Conservation (phyloP, 768 basidiomycete genomes). For the Collybia mongolica region DNA sequence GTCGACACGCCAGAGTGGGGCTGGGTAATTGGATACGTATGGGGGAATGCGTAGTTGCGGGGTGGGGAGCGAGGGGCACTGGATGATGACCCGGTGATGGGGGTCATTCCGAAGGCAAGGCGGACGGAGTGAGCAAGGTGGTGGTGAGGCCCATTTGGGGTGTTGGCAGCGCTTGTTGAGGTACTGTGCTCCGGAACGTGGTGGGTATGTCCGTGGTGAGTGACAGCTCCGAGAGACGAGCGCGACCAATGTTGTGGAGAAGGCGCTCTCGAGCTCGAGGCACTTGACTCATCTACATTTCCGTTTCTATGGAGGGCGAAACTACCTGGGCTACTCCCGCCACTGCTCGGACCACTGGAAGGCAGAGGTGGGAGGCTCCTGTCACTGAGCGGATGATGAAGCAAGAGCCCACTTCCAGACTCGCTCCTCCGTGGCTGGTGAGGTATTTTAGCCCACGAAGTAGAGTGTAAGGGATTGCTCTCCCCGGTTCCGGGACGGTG, state of each 20-base stretch:
- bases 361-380: conserved; percentile 31
- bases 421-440: neutral
- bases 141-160: conserved; percentile 36
- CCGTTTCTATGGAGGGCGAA: conserved; percentile 32
- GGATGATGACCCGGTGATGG: conserved; percentile 44
- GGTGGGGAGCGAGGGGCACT: conserved; percentile 8
- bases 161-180: conserved; percentile 7
- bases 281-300: conserved; percentile 36
- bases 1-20: conserved; percentile 21
- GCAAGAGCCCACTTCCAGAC: conserved; percentile 12
- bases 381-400: conserved; percentile 20
- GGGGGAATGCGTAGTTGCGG: conserved; percentile 13
- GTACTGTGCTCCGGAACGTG: conserved; percentile 16
- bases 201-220: conserved; percentile 11
- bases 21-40: conserved; percentile 8
- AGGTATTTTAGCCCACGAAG: conserved; percentile 4
- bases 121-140: conserved; percentile 84
- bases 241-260: conserved; percentile 53
- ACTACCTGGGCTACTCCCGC: conserved; percentile 60
- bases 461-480: conserved; percentile 2
- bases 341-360: conserved; percentile 65
- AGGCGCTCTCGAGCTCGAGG: conserved; percentile 58
- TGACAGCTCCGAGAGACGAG: conserved; percentile 19
- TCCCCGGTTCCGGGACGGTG: conserved; percentile 1
- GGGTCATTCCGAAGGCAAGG: conserved; percentile 91